These are phyloP conservation scores for Fusarium heterosporum DNA, from an alignment of 2,329 filamentous ascomycete species.

Conservation along the genomic window DNA sequence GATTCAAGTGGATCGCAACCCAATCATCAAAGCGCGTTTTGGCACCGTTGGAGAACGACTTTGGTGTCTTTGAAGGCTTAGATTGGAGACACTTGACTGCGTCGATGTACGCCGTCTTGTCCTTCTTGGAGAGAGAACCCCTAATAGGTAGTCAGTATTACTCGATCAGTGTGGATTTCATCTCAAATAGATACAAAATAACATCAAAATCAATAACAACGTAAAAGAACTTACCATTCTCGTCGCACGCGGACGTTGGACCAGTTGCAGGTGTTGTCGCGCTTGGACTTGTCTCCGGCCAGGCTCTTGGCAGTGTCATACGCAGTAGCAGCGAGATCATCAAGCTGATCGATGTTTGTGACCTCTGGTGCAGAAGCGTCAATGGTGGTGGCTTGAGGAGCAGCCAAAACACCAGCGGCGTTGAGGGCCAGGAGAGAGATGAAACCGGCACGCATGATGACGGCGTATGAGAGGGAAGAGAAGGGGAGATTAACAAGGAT, in stretches of 20 bases:
- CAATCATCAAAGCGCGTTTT: slow-evolving; percentile 63
- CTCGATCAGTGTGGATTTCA: rapidly evolving
- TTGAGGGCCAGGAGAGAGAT: slow-evolving; percentile 41
- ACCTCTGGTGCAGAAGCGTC: slow-evolving; percentile 32
- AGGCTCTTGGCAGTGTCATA: slow-evolving; percentile 42
- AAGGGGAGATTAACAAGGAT: not conserved
- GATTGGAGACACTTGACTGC: slow-evolving; percentile 59
- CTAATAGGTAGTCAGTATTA: slow-evolving; percentile 22
- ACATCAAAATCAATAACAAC: too few relatives aligned
- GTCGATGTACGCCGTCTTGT: slow-evolving; percentile 55
- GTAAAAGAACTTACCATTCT: slow-evolving; percentile 46
- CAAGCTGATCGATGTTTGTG: slow-evolving; percentile 37
- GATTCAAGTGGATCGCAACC: slow-evolving; percentile 61
- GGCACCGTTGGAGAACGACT: slow-evolving; percentile 55
- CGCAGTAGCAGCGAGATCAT: slow-evolving; percentile 40
- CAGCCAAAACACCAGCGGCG: slow-evolving; percentile 39
- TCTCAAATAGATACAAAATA: too few relatives aligned
- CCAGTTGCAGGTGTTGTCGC: slow-evolving; percentile 45
- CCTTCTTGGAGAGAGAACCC: slow-evolving; percentile 40
- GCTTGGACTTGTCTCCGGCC: slow-evolving; percentile 33
- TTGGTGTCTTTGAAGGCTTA: slow-evolving; percentile 52
- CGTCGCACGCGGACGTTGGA: slow-evolving; percentile 48
- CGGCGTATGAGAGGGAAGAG: slow-evolving; percentile 7
- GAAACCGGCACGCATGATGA: slow-evolving; percentile 39
- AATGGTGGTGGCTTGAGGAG: slow-evolving; percentile 30